Percentiles rank a stretch among this genome's conserved stretches.
Evolutionary conservation across 177 flowering plant species (phyloP).

Genomic region (Tripterygium wilfordii): DNA sequence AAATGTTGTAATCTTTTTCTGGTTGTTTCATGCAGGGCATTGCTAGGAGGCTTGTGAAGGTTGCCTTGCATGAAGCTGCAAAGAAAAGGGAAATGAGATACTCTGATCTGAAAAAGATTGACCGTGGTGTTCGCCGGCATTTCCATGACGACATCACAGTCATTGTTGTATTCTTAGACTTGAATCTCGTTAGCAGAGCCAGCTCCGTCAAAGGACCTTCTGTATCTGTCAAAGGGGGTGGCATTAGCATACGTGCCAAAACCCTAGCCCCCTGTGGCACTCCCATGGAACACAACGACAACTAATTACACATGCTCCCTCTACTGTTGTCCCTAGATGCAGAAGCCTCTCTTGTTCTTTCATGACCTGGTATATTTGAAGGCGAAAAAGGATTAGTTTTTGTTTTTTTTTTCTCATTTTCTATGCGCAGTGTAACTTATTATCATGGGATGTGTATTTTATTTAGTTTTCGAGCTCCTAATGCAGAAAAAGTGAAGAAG

Average conservation of each 20-base stretch:
- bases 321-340: no score
- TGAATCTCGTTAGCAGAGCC: conserved; percentile 51
- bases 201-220: conserved; percentile 46
- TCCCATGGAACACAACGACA: conserved; percentile 20
- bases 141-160: conserved; percentile 88
- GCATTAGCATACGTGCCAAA: conserved; percentile 40
- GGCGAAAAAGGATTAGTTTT: no score
- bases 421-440: conserved; percentile 34
- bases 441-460: conserved; percentile 20
- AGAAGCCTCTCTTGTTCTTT: no score
- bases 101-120: conserved; percentile 71
- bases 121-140: conserved; percentile 70
- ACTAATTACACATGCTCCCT: conserved; percentile 13
- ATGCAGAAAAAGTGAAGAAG: neutral
- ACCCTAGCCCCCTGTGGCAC: conserved; percentile 38
- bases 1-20: no score
- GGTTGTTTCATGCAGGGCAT: conserved; percentile 44
- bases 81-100: conserved; percentile 83
- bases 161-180: conserved; percentile 52
- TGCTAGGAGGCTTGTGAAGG: conserved; percentile 65
- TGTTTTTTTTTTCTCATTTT: no score
- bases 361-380: neutral
- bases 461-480: conserved; percentile 17
- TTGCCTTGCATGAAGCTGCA: conserved; percentile 60
- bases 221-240: conserved; percentile 56